Evolutionary conservation across 2,329 filamentous ascomycete species (phyloP).

Genomic region (Pestalotiopsis sp.): DNA sequence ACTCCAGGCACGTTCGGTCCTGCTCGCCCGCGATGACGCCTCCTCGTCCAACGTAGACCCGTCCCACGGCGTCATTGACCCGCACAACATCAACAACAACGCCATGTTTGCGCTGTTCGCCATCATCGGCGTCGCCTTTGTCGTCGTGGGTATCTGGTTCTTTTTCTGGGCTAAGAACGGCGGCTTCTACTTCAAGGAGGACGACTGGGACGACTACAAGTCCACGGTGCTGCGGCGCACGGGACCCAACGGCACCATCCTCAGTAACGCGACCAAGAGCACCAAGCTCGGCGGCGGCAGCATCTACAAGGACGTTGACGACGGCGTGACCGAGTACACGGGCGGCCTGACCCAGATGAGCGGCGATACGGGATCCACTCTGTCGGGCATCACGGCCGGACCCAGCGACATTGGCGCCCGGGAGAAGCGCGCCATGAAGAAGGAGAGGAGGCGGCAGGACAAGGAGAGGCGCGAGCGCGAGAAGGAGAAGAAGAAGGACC

Average conservation of each 20-base stretch:
- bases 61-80: constrained; percentile 51
- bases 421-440: constrained; percentile 53
- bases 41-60: constrained; percentile 39
- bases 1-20: constrained; percentile 44
- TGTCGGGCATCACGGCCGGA: constrained; percentile 61
- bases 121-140: constrained; percentile 76
- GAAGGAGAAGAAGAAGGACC: constrained; percentile 45
- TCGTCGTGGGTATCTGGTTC: constrained; percentile 85
- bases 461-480: constrained; percentile 37
- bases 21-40: constrained; percentile 42
- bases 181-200: constrained; percentile 82
- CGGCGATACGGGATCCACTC: constrained; percentile 47
- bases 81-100: constrained; percentile 62
- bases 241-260: constrained; percentile 84
- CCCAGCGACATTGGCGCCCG: constrained; percentile 58
- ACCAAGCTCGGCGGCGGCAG: constrained; percentile 88
- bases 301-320: constrained; percentile 74
- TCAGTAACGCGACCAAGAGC: constrained; percentile 79
- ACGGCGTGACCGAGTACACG: constrained; percentile 42
- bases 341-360: constrained; percentile 35
- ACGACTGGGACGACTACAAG: constrained; percentile 99
- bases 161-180: constrained; percentile 99
- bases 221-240: constrained; percentile 86
- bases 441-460: constrained; percentile 54
- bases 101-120: constrained; percentile 87